Evolutionary conservation across 139 green algal species (phyloP).

Genomic region (Chlamydomonas eustigma): DNA sequence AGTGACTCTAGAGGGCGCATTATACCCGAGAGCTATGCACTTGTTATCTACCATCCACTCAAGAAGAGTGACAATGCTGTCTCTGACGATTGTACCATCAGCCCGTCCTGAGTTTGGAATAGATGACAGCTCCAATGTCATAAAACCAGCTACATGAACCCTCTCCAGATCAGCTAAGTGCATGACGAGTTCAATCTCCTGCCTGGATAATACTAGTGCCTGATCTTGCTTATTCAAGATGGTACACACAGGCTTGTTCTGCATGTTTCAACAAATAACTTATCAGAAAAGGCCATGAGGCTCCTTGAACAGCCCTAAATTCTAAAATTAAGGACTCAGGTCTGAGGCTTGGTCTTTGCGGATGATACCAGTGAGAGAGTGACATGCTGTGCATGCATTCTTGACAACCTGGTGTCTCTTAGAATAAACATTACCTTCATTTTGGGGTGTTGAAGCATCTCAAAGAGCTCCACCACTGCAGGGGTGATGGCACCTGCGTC

Average conservation of each 20-base stretch:
- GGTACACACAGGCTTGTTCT: slow-evolving; percentile 25
- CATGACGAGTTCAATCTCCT: slow-evolving; percentile 24
- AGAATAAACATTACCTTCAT: slow-evolving; percentile 1
- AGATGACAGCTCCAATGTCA: background rate
- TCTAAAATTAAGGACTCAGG: too few species aligned
- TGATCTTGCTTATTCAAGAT: slow-evolving; percentile 22
- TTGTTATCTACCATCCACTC: slow-evolving; percentile 10
- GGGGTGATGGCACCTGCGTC: background rate
- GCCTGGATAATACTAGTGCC: background rate
- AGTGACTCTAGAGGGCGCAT: background rate
- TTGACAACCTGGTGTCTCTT: too few species aligned
- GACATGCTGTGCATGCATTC: background rate
- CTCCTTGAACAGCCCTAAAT: too few species aligned
- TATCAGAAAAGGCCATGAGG: too few species aligned
- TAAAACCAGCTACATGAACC: background rate
- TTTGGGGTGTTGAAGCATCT: slow-evolving; percentile 10
- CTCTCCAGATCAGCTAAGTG: slow-evolving; percentile 19
- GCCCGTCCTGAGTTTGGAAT: background rate
- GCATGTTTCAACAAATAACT: too few species aligned
- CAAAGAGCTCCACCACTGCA: slow-evolving; percentile 9
- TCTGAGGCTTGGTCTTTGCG: background rate
- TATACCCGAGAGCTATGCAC: background rate
- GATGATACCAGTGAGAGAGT: background rate
- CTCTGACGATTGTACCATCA: background rate
- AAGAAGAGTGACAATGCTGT: background rate